Base-by-base conservation (phyloP, 768 basidiomycete genomes). In the Termitomyces sp. region DNA sequence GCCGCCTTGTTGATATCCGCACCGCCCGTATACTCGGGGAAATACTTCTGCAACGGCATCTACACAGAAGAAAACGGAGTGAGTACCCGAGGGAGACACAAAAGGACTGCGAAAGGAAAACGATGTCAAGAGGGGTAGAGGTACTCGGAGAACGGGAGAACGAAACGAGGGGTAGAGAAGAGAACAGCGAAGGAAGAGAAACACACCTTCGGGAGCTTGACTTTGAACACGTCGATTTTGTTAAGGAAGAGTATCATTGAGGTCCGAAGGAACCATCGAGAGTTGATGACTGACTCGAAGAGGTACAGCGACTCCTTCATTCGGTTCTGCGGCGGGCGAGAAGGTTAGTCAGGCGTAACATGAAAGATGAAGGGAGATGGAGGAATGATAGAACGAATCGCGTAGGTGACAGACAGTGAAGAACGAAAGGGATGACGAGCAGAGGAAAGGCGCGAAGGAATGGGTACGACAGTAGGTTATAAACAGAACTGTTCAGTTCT, bases 181-280 rank as follows among this genome's bases (percentile, higher is more conserved):
- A n/a, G n/a, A n/a, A n/a, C n/a, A n/a, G n/a, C n/a, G n/a, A n/a
- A n/a, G n/a, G n/a, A n/a, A n/a, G n/a, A n/a, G 11, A 38, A 43
- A 44, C 56, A 4, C 10, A 57, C 56, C 42, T 51, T 57, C 1
- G 32, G 47, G 2, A 96, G 78, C 71, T 97, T 97, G 65, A 86
- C 86, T 46, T 90, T 87, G 75, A 97, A 95, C 44, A 96, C 77
- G 71, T 97, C 95, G 64, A 95, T 95, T 79, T 96, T 95, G 75
- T 94, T 95, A 59, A 95, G 72, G 82, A 95, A 95, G 46, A 95
- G 73, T 66, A 95, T 95, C 64, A 95, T 94, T 0, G 90, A 91
- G 3, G 93, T 94, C 63, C 92, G 86, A 49, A 92, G 85, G 71
- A 95, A 94, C 92, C 90, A 95, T 60, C 94, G 81, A 2, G 56